Evolutionary conservation across 164 flowering plant genomes (phyloP).

Genomic region (Sextonia rubra): DNA sequence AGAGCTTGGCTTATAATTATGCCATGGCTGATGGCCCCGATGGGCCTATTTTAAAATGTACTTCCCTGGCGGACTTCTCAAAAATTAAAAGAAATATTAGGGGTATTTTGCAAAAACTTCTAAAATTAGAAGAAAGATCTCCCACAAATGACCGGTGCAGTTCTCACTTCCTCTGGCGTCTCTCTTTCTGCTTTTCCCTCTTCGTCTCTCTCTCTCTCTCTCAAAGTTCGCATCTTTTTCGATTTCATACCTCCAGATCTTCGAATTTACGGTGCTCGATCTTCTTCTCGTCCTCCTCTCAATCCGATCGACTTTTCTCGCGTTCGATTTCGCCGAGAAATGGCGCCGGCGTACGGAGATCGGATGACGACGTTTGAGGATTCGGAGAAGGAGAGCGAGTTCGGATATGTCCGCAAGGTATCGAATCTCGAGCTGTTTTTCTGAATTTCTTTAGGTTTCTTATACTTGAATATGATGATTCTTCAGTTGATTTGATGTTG

Average conservation of each 20-base stretch:
- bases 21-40: too few relatives aligned
- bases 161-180: not conserved
- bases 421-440: not conserved
- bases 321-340: not conserved
- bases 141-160: not conserved
- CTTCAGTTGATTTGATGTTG: not conserved
- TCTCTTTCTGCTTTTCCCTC: not conserved
- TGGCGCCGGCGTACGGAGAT: constrained; percentile 19
- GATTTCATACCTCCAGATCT: not conserved
- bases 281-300: not conserved
- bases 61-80: too few relatives aligned
- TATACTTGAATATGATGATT: not conserved
- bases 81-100: too few relatives aligned
- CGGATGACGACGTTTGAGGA: constrained; percentile 94
- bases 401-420: constrained; percentile 21
- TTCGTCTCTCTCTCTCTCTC: not conserved
- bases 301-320: not conserved
- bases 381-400: constrained; percentile 97
- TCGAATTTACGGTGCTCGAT: not conserved
- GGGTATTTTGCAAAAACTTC: too few relatives aligned
- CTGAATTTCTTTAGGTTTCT: not conserved
- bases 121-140: too few relatives aligned
- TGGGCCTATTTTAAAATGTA: too few relatives aligned
- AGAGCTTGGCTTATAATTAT: too few relatives aligned
- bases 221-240: not conserved